phyloP scores from a whole-genome alignment of 352 stramenopile genomes.

The Thalassiosira delicatula region DNA sequence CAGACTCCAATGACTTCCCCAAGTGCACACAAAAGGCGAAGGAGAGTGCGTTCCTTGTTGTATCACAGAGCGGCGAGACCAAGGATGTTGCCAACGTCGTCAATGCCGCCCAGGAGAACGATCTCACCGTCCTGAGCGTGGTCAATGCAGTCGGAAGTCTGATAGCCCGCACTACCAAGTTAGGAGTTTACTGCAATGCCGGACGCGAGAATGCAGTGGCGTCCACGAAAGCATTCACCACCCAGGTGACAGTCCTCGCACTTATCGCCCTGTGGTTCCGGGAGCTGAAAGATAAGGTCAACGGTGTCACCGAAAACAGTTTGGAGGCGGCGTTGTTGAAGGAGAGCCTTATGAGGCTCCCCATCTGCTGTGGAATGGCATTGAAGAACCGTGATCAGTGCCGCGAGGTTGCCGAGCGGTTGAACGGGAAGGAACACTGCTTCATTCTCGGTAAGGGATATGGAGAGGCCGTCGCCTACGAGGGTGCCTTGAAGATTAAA shows the following conservation, averaged over 20 bases:
- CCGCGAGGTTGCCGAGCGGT: slow-evolving; percentile 87
- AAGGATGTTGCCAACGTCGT: slow-evolving; percentile 95
- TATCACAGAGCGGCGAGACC: slow-evolving; percentile 98
- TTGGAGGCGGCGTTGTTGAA: slow-evolving; percentile 90
- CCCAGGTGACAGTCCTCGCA: slow-evolving; percentile 88
- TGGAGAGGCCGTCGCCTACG: slow-evolving; percentile 92
- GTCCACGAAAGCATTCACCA: slow-evolving; percentile 99
- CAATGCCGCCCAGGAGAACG: slow-evolving; percentile 86
- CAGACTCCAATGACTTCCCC: slow-evolving; percentile 83
- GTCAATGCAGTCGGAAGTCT: slow-evolving; percentile 97
- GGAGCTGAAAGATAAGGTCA: slow-evolving; percentile 82
- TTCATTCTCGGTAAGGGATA: slow-evolving; percentile 95
- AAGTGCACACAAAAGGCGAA: slow-evolving; percentile 86
- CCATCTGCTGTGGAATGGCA: slow-evolving; percentile 97
- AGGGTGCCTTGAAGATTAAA: slow-evolving; percentile 99
- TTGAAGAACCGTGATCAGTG: slow-evolving; percentile 92
- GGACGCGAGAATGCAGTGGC: slow-evolving; percentile 97
- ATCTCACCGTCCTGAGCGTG: slow-evolving; percentile 89
- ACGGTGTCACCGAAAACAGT: slow-evolving; percentile 87
- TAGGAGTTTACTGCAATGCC: slow-evolving; percentile 98
- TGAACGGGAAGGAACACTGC: slow-evolving; percentile 91
- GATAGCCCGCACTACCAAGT: slow-evolving; percentile 92
- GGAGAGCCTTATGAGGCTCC: slow-evolving; percentile 94
- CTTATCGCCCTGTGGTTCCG: slow-evolving; percentile 87
- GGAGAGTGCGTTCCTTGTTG: slow-evolving; percentile 89